phyloP scores from a whole-genome alignment of 2,329 filamentous ascomycete species.

The Endocalyx cinctus region DNA sequence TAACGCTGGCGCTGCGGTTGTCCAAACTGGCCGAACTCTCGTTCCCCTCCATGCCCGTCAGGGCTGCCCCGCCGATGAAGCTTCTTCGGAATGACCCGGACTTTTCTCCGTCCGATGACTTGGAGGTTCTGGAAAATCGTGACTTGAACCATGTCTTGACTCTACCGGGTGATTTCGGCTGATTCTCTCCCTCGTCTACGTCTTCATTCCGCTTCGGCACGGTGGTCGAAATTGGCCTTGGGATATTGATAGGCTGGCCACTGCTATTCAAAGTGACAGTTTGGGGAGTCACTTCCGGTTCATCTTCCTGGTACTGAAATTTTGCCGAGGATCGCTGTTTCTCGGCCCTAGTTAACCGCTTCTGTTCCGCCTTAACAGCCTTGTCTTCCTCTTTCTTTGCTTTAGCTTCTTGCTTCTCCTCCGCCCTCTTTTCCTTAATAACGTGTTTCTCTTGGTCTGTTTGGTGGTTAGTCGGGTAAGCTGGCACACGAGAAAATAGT shows the following conservation, averaged over 20 bases:
- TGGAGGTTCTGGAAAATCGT: constrained; percentile 42
- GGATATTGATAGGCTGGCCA: constrained; percentile 19
- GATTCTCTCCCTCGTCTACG: constrained; percentile 10
- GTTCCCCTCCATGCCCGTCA: constrained; percentile 36
- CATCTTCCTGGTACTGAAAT: constrained; percentile 19
- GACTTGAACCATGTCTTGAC: constrained; percentile 54
- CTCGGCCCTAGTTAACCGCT: constrained; percentile 44
- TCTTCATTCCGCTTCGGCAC: constrained; percentile 10
- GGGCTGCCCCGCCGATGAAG: constrained; percentile 48
- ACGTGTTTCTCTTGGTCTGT: constrained; percentile 46
- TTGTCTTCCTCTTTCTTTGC: constrained; percentile 46
- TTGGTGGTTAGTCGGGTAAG: constrained; percentile 11
- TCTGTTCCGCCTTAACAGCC: constrained; percentile 49
- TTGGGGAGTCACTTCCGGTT: constrained; percentile 1
- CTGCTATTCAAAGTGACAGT: constrained; percentile 17
- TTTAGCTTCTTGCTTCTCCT: constrained; percentile 42
- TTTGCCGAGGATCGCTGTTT: constrained; percentile 31
- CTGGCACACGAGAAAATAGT: background rate
- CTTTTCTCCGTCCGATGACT: constrained; percentile 32
- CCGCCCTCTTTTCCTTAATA: constrained; percentile 38
- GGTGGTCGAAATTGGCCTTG: constrained; percentile 12
- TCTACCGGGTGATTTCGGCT: constrained; percentile 12
- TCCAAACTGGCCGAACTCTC: constrained; percentile 41
- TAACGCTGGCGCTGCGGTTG: constrained; percentile 37
- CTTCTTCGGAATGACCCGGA: constrained; percentile 28